Percentiles rank a stretch among this genome's conserved stretches.
Conservation (phyloP, 805 yeast species). For the Starmerella apis region DNA sequence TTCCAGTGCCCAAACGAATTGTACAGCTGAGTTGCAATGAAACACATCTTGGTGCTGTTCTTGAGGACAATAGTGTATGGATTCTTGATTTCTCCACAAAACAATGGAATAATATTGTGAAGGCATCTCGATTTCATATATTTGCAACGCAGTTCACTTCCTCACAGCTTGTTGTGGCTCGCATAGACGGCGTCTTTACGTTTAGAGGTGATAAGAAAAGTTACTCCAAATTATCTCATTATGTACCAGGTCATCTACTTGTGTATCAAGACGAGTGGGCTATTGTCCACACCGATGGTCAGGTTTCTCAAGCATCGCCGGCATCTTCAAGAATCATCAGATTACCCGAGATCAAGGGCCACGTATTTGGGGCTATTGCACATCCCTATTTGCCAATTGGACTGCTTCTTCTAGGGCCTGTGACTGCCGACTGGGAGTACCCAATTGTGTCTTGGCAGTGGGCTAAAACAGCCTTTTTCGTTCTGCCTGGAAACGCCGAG, state of each 20-base stretch:
- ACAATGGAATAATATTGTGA: not conserved
- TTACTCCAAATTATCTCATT: not conserved
- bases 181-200: not conserved
- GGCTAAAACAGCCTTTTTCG: slow-evolving; percentile 8
- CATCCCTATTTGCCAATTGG: slow-evolving; percentile 18
- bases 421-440: slow-evolving; percentile 10
- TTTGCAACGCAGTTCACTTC: not conserved
- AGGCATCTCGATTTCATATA: slow-evolving; percentile 1
- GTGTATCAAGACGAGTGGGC: not conserved
- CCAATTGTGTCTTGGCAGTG: slow-evolving; percentile 19
- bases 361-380: not conserved
- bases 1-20: not conserved
- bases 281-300: slow-evolving; percentile 9
- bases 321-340: not conserved
- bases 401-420: not conserved
- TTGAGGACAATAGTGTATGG: slow-evolving; percentile 10
- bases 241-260: slow-evolving; percentile 4
- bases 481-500: not conserved
- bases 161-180: not conserved
- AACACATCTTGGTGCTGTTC: not conserved
- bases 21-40: not conserved
- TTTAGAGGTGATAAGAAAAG: not conserved
- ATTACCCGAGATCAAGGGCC: slow-evolving; percentile 13
- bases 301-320: not conserved
- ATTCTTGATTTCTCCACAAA: not conserved